Conservation (phyloP, 169 alveolate genomes). For the Plasmodium vivax region DNA sequence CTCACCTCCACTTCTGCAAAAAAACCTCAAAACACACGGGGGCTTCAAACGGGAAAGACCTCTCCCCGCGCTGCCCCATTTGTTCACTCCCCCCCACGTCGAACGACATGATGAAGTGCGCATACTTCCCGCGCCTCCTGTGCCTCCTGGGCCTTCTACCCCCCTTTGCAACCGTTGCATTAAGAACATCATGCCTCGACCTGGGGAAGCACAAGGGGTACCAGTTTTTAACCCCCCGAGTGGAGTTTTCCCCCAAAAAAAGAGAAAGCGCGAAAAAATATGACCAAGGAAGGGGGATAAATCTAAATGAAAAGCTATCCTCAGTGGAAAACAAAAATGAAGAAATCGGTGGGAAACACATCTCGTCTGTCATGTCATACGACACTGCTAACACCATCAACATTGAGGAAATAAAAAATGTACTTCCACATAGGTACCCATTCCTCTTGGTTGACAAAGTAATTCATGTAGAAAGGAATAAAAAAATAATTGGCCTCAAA, state of each 20-base stretch:
- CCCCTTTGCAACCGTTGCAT: not conserved
- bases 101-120: not conserved
- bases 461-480: slow-evolving; percentile 73
- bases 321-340: not conserved
- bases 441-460: slow-evolving; percentile 82
- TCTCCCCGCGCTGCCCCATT: not conserved
- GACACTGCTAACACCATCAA: slow-evolving; percentile 23
- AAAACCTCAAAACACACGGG: not conserved
- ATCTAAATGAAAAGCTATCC: not conserved
- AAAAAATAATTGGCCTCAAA: slow-evolving; percentile 79
- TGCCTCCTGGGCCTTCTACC: not conserved
- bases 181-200: not conserved
- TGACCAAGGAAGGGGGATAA: not conserved
- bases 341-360: slow-evolving; percentile 9
- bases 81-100: not conserved
- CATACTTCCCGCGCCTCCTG: not conserved
- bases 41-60: not conserved
- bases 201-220: not conserved
- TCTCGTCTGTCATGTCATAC: slow-evolving; percentile 12
- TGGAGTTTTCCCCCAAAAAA: not conserved
- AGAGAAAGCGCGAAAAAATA: not conserved
- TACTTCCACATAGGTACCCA: slow-evolving; percentile 82
- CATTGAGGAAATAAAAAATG: slow-evolving; percentile 69
- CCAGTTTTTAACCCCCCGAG: slow-evolving; percentile 6
- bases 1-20: not conserved